These are phyloP conservation scores for Lachnellula occidentalis DNA, from an alignment of 2,329 filamentous ascomycete genomes.

Conservation along the genomic window DNA sequence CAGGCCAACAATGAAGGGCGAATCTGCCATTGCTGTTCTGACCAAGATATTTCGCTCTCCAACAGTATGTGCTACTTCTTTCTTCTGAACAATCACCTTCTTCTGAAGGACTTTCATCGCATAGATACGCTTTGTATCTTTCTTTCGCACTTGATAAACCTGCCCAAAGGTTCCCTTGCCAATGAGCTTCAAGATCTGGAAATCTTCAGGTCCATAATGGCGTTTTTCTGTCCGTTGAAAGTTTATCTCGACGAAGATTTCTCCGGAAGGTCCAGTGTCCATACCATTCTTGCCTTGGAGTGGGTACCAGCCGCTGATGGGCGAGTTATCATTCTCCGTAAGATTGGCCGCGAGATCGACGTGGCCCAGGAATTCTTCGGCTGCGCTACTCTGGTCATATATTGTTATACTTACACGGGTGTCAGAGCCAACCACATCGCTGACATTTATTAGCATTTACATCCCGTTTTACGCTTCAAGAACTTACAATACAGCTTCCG, in stretches of 20 bases:
- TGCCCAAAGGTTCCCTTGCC: slow-evolving; percentile 98
- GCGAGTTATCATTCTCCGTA: slow-evolving; percentile 59
- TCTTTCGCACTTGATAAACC: slow-evolving; percentile 97
- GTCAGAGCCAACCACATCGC: slow-evolving; percentile 88
- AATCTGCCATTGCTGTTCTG: slow-evolving; percentile 90
- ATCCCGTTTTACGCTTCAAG: neutral
- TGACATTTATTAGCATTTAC: slow-evolving; percentile 35
- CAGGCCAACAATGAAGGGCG: slow-evolving; percentile 93
- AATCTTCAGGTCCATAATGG: slow-evolving; percentile 90
- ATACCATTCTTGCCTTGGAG: slow-evolving; percentile 72
- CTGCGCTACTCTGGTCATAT: slow-evolving; percentile 74
- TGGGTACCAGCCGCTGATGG: slow-evolving; percentile 79
- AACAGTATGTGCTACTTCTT: slow-evolving; percentile 95
- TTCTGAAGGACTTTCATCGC: slow-evolving; percentile 99
- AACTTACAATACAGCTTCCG: slow-evolving; percentile 88
- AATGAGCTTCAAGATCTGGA: slow-evolving; percentile 91
- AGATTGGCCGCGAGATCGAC: slow-evolving; percentile 72
- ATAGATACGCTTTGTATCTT: slow-evolving; percentile 91
- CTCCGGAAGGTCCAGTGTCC: slow-evolving; percentile 70
- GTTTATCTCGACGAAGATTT: slow-evolving; percentile 79
- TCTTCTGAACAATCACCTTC: slow-evolving; percentile 99
- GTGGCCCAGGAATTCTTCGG: slow-evolving; percentile 88
- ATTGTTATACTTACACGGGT: slow-evolving; percentile 89
- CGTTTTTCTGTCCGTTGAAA: slow-evolving; percentile 87
- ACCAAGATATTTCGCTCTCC: slow-evolving; percentile 97